phyloP scores from a whole-genome alignment of 352 stramenopile genomes.

The Phytophthora kernoviae region DNA sequence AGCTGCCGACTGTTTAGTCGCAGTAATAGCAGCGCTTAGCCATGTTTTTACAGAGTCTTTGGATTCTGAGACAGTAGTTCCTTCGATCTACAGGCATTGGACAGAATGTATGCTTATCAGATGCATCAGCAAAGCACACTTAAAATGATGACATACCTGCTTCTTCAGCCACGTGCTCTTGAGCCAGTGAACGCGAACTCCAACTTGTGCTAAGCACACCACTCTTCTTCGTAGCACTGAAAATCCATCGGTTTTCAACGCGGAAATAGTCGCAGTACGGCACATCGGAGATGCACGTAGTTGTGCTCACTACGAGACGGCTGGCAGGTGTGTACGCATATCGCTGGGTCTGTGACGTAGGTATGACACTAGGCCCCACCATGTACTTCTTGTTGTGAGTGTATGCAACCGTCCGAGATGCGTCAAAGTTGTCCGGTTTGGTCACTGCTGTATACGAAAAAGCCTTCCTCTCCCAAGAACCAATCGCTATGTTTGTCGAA shows the following conservation, averaged over 20 bases:
- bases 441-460: constrained; percentile 58
- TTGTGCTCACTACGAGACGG: constrained; percentile 75
- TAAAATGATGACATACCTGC: constrained; percentile 49
- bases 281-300: constrained; percentile 73
- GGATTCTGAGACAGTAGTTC: constrained; percentile 70
- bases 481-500: constrained; percentile 66
- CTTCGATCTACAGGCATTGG: constrained; percentile 67
- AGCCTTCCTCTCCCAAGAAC: constrained; percentile 49
- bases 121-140: neutral
- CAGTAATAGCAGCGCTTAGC: constrained; percentile 48
- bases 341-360: constrained; percentile 72
- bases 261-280: constrained; percentile 90
- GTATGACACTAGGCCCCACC: constrained; percentile 79
- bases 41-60: constrained; percentile 63
- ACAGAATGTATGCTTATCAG: constrained; percentile 1
- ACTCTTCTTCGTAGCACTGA: constrained; percentile 56
- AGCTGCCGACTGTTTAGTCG: constrained; percentile 12
- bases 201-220: constrained; percentile 55
- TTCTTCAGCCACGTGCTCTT: constrained; percentile 91
- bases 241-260: constrained; percentile 86
- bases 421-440: constrained; percentile 69
- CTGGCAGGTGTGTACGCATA: constrained; percentile 52
- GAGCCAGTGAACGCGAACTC: constrained; percentile 72
- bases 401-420: constrained; percentile 57
- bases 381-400: constrained; percentile 92